These are phyloP conservation scores for Escovopsis weberi DNA, from an alignment of 2,329 filamentous ascomycete genomes.

Conservation along the genomic window DNA sequence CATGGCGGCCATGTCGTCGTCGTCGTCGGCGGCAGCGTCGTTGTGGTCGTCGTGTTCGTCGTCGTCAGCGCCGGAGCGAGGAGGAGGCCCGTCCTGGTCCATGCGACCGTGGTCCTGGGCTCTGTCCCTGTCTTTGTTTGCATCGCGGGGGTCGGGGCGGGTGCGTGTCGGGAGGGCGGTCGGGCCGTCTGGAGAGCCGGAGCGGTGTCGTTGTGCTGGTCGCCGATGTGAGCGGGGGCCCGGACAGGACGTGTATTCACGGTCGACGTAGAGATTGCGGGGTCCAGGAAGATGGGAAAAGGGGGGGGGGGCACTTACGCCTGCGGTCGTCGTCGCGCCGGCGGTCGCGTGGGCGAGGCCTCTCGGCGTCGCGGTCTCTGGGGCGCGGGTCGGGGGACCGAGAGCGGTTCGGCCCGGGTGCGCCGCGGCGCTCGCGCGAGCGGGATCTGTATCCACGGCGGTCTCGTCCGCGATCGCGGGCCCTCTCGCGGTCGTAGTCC, in stretches of 20 bases:
- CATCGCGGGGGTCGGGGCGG: conserved; percentile 12
- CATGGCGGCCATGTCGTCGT: conserved; percentile 61
- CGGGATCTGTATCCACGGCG: neutral
- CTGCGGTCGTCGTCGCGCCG: neutral
- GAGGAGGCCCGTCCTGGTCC: conserved; percentile 7
- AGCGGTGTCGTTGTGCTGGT: conserved; percentile 16
- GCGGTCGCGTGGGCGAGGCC: too few species aligned
- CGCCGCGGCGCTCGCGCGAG: neutral
- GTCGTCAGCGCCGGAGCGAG: conserved; percentile 2
- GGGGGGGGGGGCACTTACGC: conserved; percentile 8
- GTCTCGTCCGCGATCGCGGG: too few species aligned
- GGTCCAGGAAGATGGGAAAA: too few species aligned
- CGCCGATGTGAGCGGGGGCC: too few species aligned
- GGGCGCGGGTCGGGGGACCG: too few species aligned
- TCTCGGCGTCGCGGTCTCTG: too few species aligned
- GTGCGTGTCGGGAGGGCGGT: conserved; percentile 20
- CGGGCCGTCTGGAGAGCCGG: conserved; percentile 18
- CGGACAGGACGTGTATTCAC: too few species aligned
- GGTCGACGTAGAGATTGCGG: too few species aligned
- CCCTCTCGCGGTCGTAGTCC: conserved; percentile 12
- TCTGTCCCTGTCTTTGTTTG: conserved; percentile 12
- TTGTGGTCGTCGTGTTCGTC: conserved; percentile 8
- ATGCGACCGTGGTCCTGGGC: conserved; percentile 17
- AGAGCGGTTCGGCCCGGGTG: neutral
- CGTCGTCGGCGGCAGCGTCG: conserved; percentile 23